These are phyloP conservation scores for Picea abies DNA, from an alignment of 83 land plant species.

Conservation along the genomic window DNA sequence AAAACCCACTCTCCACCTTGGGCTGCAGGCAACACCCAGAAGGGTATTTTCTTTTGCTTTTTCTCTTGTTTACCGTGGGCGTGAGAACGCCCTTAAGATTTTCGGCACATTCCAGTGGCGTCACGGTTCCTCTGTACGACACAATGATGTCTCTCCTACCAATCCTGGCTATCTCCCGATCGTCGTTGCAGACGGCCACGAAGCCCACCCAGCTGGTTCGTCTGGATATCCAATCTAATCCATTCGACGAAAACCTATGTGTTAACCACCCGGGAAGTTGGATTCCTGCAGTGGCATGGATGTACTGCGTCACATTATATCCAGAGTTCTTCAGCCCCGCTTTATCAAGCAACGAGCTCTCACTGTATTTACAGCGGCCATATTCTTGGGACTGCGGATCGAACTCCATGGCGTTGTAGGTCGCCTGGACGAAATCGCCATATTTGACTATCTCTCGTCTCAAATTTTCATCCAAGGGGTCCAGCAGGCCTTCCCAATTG, in stretches of 20 bases:
- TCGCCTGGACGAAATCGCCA: neutral
- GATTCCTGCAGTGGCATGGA: slow-evolving; percentile 69
- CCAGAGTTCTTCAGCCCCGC: too few species aligned
- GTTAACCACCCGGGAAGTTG: slow-evolving; percentile 44
- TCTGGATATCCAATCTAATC: neutral
- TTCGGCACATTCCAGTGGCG: neutral
- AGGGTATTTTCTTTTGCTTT: neutral
- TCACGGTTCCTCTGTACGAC: neutral
- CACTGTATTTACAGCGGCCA: slow-evolving; percentile 22
- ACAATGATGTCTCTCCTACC: neutral
- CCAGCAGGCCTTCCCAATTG: too few species aligned
- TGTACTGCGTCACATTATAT: slow-evolving; percentile 33
- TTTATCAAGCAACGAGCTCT: neutral
- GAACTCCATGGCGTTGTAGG: slow-evolving; percentile 70
- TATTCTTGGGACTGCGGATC: slow-evolving; percentile 37
- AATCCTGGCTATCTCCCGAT: neutral
- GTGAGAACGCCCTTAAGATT: neutral
- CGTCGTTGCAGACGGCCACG: neutral
- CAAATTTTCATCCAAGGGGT: too few species aligned
- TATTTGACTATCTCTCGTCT: neutral
- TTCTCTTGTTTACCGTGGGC: neutral
- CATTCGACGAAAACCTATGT: neutral
- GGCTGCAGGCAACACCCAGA: neutral
- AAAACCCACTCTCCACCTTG: too few species aligned
- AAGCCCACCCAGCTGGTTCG: too few species aligned